Evolutionary conservation across 441 rosid genomes (phyloP).

Genomic region (Hura crepitans): DNA sequence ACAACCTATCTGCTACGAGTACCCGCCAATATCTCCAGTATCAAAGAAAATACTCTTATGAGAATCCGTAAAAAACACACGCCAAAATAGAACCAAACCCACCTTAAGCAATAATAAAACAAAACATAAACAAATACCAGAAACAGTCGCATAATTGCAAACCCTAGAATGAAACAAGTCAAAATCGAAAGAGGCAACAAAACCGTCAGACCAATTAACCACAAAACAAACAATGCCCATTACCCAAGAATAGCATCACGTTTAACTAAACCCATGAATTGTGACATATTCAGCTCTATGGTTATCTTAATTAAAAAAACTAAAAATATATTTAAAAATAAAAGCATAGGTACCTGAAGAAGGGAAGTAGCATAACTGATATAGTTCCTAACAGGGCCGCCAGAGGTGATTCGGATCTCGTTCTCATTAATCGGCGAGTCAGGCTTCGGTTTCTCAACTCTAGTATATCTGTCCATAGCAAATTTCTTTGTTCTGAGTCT

Average conservation of each 20-base stretch:
- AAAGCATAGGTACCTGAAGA: constrained; percentile 52
- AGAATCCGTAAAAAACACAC: not conserved
- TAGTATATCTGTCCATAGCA: constrained; percentile 82
- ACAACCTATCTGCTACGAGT: not conserved
- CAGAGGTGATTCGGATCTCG: constrained; percentile 94
- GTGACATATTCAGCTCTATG: not conserved
- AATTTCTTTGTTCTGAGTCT: not conserved
- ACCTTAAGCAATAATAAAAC: not conserved
- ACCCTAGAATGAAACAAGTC: constrained; percentile 12
- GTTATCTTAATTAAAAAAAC: not conserved
- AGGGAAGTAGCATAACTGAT: constrained; percentile 79
- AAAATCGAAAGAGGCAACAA: not conserved
- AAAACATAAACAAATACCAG: not conserved
- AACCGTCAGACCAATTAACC: not conserved
- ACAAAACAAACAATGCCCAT: not conserved
- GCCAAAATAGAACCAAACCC: not conserved
- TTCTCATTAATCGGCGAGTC: constrained; percentile 77
- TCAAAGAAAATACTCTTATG: not conserved
- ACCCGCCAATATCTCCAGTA: not conserved
- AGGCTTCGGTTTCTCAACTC: constrained; percentile 76
- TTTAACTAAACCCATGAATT: not conserved
- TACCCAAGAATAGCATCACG: not conserved
- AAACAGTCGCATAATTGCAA: not conserved
- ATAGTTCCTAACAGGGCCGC: constrained; percentile 78
- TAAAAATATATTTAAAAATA: not conserved